phyloP scores from a whole-genome alignment of 805 yeast species.

The Metschnikowia noctiluminum region DNA sequence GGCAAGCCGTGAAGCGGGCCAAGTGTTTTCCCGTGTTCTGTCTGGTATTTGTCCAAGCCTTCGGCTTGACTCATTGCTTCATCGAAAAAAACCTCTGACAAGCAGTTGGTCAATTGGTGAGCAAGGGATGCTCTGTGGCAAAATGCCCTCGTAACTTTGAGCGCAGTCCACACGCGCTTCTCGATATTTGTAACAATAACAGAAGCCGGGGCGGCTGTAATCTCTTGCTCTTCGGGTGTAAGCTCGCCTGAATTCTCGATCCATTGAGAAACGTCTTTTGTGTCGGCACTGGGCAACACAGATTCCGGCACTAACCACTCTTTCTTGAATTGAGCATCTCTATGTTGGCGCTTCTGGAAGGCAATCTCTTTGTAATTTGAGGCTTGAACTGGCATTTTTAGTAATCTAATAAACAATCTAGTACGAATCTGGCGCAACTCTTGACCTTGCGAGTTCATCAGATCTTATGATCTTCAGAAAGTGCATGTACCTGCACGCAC shows the following conservation, averaged over 20 bases:
- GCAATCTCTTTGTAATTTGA: slow-evolving; percentile 37
- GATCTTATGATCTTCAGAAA: background rate
- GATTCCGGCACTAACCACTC: slow-evolving; percentile 44
- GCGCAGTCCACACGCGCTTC: slow-evolving; percentile 31
- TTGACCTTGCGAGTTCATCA: background rate
- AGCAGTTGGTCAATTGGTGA: slow-evolving; percentile 48
- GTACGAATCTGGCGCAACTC: no score
- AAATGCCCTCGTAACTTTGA: slow-evolving; percentile 50
- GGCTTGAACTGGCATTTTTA: background rate
- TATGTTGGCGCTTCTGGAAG: slow-evolving; percentile 34
- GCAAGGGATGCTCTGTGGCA: slow-evolving; percentile 57
- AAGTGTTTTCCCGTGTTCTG: slow-evolving; percentile 13
- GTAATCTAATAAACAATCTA: no score
- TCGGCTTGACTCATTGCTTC: slow-evolving; percentile 24
- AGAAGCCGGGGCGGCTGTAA: slow-evolving; percentile 33
- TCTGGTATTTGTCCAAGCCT: slow-evolving; percentile 23
- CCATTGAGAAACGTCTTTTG: slow-evolving; percentile 39
- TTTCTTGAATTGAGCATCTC: slow-evolving; percentile 41
- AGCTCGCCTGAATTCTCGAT: slow-evolving; percentile 35
- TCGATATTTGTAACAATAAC: slow-evolving; percentile 28
- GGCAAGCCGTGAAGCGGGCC: slow-evolving; percentile 34
- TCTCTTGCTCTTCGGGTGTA: slow-evolving; percentile 33
- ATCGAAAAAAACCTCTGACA: slow-evolving; percentile 35
- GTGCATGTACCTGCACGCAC: background rate
- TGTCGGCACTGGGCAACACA: slow-evolving; percentile 26